These are phyloP conservation scores for Dalbergia cultrata DNA, from an alignment of 306 rosid genomes.

Conservation along the genomic window DNA sequence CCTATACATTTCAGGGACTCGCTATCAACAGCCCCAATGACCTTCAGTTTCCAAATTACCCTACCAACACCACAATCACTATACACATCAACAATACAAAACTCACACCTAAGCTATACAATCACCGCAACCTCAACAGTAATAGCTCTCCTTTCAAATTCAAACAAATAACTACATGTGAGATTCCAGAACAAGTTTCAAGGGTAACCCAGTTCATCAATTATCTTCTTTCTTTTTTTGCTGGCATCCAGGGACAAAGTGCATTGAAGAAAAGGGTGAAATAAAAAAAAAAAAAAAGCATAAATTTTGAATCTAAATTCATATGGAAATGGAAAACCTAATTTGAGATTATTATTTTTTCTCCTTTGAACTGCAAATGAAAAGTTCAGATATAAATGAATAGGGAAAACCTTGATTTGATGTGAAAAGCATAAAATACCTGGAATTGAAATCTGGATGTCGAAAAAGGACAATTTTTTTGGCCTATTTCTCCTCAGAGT, in stretches of 20 bases:
- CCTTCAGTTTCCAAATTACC: constrained; percentile 39
- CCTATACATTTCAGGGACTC: constrained; percentile 70
- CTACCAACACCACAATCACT: constrained; percentile 43
- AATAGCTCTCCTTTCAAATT: constrained; percentile 34
- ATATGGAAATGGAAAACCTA: constrained; percentile 19
- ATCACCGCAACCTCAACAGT: constrained; percentile 32
- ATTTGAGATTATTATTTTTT: constrained; percentile 14
- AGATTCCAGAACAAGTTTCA: constrained; percentile 31
- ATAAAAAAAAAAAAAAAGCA: not conserved
- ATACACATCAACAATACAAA: constrained; percentile 44
- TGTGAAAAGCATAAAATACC: constrained; percentile 47
- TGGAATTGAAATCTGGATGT: constrained; percentile 51
- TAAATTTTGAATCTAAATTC: constrained; percentile 33
- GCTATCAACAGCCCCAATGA: constrained; percentile 46
- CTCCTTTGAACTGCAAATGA: not conserved
- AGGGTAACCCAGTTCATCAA: constrained; percentile 41
- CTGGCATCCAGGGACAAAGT: constrained; percentile 42
- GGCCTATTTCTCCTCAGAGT: not conserved
- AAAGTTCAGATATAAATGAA: not conserved
- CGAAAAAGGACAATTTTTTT: not conserved
- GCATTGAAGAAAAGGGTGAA: constrained; percentile 1
- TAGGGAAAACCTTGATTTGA: constrained; percentile 41
- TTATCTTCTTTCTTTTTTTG: constrained; percentile 15
- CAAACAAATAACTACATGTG: constrained; percentile 28
- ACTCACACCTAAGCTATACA: constrained; percentile 35